A percentile compares a stretch with the other conserved stretches of the same genome.
Conservation (phyloP, 208 protist species). For the Trypanosoma cruzi region DNA sequence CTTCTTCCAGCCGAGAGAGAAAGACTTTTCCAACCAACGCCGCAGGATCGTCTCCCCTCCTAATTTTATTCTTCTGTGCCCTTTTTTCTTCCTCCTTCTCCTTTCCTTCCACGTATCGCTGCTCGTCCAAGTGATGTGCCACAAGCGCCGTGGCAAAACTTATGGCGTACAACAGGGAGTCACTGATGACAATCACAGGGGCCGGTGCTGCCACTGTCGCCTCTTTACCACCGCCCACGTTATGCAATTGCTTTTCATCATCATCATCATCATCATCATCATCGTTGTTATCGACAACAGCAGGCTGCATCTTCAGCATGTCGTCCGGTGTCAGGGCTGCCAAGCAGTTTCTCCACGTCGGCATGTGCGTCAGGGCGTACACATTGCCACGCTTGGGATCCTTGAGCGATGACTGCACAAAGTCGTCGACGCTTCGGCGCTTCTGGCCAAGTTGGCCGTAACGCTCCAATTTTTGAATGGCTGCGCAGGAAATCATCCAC, state of each 20-base stretch:
- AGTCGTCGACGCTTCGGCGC: conserved; percentile 69
- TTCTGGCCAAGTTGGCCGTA: conserved; percentile 86
- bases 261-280: conserved; percentile 7
- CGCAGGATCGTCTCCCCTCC: background rate
- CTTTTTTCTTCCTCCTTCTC: background rate
- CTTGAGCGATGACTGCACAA: conserved; percentile 68
- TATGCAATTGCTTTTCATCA: background rate
- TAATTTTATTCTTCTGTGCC: background rate
- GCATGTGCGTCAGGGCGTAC: conserved; percentile 81
- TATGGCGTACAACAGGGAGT: conserved; percentile 73
- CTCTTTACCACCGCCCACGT: background rate
- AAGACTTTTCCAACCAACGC: conserved; percentile 19
- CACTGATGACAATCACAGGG: conserved; percentile 39
- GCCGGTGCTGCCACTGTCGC: conserved; percentile 1
- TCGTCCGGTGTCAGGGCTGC: conserved; percentile 13
- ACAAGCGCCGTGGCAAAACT: conserved; percentile 70
- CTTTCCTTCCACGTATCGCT: conserved; percentile 14
- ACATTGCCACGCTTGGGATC: conserved; percentile 72
- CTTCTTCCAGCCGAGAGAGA: conserved; percentile 5
- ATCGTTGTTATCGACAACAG: no score
- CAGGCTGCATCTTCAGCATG: background rate
- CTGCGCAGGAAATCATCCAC: conserved; percentile 77
- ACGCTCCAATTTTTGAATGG: conserved; percentile 88
- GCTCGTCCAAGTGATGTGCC: conserved; percentile 53
- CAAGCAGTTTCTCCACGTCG: conserved; percentile 65